Conservation (phyloP, 805 yeast species). For the Alloascoidea hylecoeti region DNA sequence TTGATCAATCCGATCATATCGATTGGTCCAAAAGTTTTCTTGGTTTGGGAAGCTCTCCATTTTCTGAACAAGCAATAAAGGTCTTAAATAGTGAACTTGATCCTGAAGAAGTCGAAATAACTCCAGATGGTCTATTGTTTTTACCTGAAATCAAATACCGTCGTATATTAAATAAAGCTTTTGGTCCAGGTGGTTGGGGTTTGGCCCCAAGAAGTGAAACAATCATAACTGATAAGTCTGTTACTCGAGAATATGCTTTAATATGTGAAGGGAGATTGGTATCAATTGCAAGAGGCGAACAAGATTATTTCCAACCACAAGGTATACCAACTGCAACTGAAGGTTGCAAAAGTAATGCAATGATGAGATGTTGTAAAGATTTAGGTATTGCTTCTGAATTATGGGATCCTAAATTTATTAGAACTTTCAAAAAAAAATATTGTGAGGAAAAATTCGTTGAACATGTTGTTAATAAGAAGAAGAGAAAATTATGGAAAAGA, state of each 20-base stretch:
- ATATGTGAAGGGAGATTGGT: constrained; percentile 82
- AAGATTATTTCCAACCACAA: constrained; percentile 73
- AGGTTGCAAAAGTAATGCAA: constrained; percentile 92
- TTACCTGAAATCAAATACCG: constrained; percentile 94
- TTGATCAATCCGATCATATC: not conserved
- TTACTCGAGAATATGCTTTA: constrained; percentile 84
- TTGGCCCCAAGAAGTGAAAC: constrained; percentile 87
- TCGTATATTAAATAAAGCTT: constrained; percentile 74
- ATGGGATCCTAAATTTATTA: constrained; percentile 92
- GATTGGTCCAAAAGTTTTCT: constrained; percentile 85
- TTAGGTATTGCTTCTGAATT: constrained; percentile 92
- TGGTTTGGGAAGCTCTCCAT: constrained; percentile 76
- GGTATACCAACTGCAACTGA: constrained; percentile 93
- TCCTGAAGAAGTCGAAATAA: constrained; percentile 73
- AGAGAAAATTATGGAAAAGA: constrained; percentile 80
- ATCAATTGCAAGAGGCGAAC: constrained; percentile 91
- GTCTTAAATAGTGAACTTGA: constrained; percentile 50
- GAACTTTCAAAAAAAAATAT: constrained; percentile 41
- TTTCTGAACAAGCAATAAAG: constrained; percentile 42
- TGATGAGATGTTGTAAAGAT: constrained; percentile 97
- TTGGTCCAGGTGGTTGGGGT: constrained; percentile 99
- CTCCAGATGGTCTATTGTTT: constrained; percentile 88
- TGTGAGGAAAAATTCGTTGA: constrained; percentile 84
- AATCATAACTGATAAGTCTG: constrained; percentile 52
- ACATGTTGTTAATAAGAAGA: constrained; percentile 66